phyloP scores from a whole-genome alignment of 495 filamentous ascomycete genomes.

The Hyphodiscus hymeniophilus region DNA sequence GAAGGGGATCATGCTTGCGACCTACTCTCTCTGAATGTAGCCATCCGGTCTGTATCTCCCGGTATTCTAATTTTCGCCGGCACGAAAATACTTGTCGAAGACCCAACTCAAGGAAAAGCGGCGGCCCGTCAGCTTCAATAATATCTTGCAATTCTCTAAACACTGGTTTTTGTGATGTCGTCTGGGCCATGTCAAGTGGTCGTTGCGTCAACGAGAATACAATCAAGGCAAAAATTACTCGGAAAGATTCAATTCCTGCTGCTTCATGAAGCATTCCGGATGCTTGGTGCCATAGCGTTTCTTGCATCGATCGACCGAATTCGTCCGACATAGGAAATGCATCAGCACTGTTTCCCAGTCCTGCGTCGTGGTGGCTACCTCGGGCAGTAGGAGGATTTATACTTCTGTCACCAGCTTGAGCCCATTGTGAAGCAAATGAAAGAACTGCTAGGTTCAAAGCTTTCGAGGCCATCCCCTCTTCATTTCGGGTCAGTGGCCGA shows the following conservation, averaged over 20 bases:
- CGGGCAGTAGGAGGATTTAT: neutral
- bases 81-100: conserved; percentile 27
- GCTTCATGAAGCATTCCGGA: conserved; percentile 28
- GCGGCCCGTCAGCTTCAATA: conserved; percentile 31
- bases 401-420: conserved; percentile 21
- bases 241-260: conserved; percentile 33
- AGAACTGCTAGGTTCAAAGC: conserved; percentile 35
- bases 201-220: conserved; percentile 39
- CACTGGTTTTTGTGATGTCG: neutral
- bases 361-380: neutral
- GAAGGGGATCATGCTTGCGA: conserved; percentile 13
- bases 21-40: neutral
- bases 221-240: conserved; percentile 36
- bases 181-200: conserved; percentile 20
- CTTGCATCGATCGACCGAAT: conserved; percentile 30
- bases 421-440: conserved; percentile 41
- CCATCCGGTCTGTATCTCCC: neutral
- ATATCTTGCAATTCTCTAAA: conserved; percentile 4
- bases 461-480: conserved; percentile 30
- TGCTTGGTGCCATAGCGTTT: conserved; percentile 38
- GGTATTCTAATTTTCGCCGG: conserved; percentile 26
- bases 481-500: conserved; percentile 25
- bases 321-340: conserved; percentile 6
- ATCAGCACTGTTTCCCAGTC: neutral
- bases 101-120: conserved; percentile 31